Percentiles rank a stretch among this genome's conserved stretches.
These are phyloP conservation scores for Ilex aquifolium DNA, from an alignment of 257 asterid species.

Conservation along the genomic window DNA sequence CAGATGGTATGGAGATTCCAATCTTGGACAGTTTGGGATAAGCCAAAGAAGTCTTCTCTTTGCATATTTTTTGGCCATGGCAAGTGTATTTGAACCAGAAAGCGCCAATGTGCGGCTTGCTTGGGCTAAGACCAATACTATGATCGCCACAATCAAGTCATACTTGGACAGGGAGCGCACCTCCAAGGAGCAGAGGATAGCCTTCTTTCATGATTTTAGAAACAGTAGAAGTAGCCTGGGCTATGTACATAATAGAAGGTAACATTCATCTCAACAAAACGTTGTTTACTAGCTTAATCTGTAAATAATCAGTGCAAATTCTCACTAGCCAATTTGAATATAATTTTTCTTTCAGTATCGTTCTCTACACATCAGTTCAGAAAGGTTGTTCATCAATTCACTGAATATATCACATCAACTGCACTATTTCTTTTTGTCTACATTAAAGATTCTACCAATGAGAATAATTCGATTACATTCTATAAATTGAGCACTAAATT, in stretches of 20 bases:
- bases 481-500: too few species aligned
- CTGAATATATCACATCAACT: too few species aligned
- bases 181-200: conserved; percentile 25
- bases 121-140: conserved; percentile 68
- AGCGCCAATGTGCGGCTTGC: conserved; percentile 47
- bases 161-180: conserved; percentile 21
- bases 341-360: too few species aligned
- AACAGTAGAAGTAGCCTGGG: conserved; percentile 15
- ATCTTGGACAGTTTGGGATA: conserved; percentile 41
- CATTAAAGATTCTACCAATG: too few species aligned
- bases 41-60: conserved; percentile 30
- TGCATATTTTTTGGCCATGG: conserved; percentile 46
- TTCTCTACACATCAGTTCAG: too few species aligned
- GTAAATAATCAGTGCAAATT: too few species aligned
- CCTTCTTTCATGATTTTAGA: conserved; percentile 39
- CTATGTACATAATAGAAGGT: conserved; percentile 40
- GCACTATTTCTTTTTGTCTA: too few species aligned
- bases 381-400: background rate
- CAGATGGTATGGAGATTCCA: conserved; percentile 59
- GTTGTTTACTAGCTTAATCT: background rate
- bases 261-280: background rate
- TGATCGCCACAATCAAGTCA: conserved; percentile 35
- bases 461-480: too few species aligned
- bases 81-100: conserved; percentile 60
- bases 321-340: too few species aligned